Evolutionary conservation across 2,329 filamentous ascomycete species (phyloP).

Genomic region (Aspergillus latus): DNA sequence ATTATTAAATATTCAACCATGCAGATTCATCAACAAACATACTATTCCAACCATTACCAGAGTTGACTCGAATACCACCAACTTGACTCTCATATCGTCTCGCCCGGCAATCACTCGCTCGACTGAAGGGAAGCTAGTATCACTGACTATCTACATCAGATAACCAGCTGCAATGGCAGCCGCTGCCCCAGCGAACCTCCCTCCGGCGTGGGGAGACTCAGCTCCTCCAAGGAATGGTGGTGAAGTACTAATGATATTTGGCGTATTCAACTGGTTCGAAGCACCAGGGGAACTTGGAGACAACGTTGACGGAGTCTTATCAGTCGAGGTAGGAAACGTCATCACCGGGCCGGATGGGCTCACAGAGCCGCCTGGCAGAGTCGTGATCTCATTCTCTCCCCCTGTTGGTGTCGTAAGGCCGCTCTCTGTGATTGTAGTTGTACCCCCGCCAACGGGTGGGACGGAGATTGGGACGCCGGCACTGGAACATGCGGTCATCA

Average conservation of each 20-base stretch:
- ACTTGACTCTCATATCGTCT: too few species aligned
- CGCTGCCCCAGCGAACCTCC: background rate
- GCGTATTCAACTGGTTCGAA: background rate
- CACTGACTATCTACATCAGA: background rate
- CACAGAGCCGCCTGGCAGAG: background rate
- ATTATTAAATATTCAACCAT: too few species aligned
- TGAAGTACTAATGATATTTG: background rate
- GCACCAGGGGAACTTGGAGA: background rate
- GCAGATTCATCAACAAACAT: too few species aligned
- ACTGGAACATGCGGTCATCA: slow-evolving; percentile 35
- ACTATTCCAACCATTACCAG: too few species aligned
- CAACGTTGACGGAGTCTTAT: background rate
- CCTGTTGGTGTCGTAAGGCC: slow-evolving; percentile 11
- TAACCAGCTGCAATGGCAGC: slow-evolving; percentile 2
- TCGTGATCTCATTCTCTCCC: slow-evolving; percentile 1
- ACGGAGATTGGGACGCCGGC: slow-evolving; percentile 40
- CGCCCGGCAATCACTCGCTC: too few species aligned
- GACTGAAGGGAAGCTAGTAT: too few species aligned
- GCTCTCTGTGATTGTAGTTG: slow-evolving; percentile 14
- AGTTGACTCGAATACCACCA: too few species aligned
- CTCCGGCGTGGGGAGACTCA: background rate
- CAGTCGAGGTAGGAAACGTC: slow-evolving; percentile 2
- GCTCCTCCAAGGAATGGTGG: background rate
- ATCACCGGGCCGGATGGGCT: background rate
- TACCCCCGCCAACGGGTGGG: slow-evolving; percentile 27